A percentile compares a stretch with the other conserved stretches of the same genome.
These are phyloP conservation scores for Fusarium sacchari DNA, from an alignment of 2,329 filamentous ascomycete species.

Conservation along the genomic window DNA sequence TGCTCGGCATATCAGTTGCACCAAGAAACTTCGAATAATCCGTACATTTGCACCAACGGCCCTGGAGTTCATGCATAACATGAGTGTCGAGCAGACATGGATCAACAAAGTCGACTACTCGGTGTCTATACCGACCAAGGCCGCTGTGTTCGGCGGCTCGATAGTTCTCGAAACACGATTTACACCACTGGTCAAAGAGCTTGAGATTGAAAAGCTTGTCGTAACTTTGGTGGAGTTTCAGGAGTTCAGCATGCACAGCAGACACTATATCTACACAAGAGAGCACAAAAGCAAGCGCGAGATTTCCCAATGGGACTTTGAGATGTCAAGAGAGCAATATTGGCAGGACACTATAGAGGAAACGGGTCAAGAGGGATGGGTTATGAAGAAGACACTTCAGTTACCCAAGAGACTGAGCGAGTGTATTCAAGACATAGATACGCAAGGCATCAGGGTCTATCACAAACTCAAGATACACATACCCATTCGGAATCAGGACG, in stretches of 20 bases:
- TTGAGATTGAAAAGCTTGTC: slow-evolving; percentile 81
- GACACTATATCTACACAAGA: slow-evolving; percentile 57
- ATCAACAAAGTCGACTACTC: slow-evolving; percentile 96
- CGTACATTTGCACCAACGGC: slow-evolving; percentile 78
- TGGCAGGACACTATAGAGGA: slow-evolving; percentile 76
- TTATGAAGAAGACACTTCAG: slow-evolving; percentile 67
- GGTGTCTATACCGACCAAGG: slow-evolving; percentile 90
- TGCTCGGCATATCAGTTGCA: slow-evolving; percentile 81
- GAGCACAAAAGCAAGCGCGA: slow-evolving; percentile 71
- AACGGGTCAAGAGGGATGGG: slow-evolving; percentile 72
- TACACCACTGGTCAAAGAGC: slow-evolving; percentile 86
- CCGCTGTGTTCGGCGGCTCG: slow-evolving; percentile 88
- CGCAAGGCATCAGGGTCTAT: slow-evolving; percentile 85
- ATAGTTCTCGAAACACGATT: slow-evolving; percentile 86
- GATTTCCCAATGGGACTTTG: slow-evolving; percentile 68
- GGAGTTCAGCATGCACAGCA: slow-evolving; percentile 67
- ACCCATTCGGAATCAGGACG: slow-evolving; percentile 91
- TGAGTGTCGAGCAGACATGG: slow-evolving; percentile 97
- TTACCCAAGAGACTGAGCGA: slow-evolving; percentile 82
- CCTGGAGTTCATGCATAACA: slow-evolving; percentile 81
- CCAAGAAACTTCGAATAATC: slow-evolving; percentile 79
- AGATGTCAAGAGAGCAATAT: slow-evolving; percentile 65
- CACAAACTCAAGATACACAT: slow-evolving; percentile 93
- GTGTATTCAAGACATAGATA: slow-evolving; percentile 89
- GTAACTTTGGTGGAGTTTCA: slow-evolving; percentile 82